These are phyloP conservation scores for Acacia melanoxylon DNA, from an alignment of 306 rosid genomes.

Conservation along the genomic window DNA sequence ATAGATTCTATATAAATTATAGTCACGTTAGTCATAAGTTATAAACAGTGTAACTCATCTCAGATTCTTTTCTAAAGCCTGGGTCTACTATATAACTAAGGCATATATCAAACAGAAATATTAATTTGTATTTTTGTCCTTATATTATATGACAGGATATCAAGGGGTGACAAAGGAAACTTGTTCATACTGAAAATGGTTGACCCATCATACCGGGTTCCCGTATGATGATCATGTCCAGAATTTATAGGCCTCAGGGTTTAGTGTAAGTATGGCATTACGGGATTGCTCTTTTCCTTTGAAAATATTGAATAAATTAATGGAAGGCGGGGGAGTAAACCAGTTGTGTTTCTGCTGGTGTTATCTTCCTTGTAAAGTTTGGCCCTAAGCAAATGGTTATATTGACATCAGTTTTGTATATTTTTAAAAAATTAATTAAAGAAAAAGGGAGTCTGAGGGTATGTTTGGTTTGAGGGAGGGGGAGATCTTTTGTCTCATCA, in stretches of 20 bases:
- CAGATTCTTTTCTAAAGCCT: too few species aligned
- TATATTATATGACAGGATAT: slow-evolving; percentile 57
- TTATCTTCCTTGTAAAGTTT: background rate
- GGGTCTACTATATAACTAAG: too few species aligned
- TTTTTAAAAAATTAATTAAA: background rate
- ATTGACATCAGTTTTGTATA: background rate
- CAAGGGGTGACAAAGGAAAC: slow-evolving; percentile 95
- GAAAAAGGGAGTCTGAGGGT: background rate
- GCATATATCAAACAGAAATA: background rate
- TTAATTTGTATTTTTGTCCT: background rate
- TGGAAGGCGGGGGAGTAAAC: background rate
- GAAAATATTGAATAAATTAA: background rate
- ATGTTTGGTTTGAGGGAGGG: too few species aligned
- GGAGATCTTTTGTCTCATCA: too few species aligned
- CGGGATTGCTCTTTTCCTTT: background rate
- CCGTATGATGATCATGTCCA: slow-evolving; percentile 34
- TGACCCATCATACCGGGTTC: slow-evolving; percentile 81
- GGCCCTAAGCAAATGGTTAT: background rate
- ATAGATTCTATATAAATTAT: background rate
- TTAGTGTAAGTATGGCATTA: background rate
- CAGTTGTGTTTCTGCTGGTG: background rate
- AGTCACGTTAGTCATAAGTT: background rate
- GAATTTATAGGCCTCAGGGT: background rate
- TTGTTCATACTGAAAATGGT: slow-evolving; percentile 85
- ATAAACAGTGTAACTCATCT: background rate